A percentile compares a stretch with the other conserved stretches of the same genome.
phyloP scores from a whole-genome alignment of 2,329 filamentous ascomycete genomes.

The Aureobasidium sp. region DNA sequence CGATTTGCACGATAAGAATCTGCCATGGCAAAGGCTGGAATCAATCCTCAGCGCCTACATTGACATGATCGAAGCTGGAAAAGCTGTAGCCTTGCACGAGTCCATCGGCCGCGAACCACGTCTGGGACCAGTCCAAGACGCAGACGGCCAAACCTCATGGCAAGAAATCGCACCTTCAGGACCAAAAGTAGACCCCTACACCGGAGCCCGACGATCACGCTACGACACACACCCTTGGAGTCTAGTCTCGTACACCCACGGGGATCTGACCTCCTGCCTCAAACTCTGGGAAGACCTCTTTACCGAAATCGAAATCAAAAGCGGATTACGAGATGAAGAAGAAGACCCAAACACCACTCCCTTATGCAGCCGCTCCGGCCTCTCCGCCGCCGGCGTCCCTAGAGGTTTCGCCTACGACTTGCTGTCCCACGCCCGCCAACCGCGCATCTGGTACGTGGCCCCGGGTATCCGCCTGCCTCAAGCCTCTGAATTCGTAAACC shows the following conservation, averaged over 20 bases:
- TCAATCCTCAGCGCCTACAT: slow-evolving; percentile 25
- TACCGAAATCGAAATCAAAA: slow-evolving; percentile 21
- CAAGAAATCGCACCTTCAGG: slow-evolving; percentile 17
- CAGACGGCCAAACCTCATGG: slow-evolving; percentile 24
- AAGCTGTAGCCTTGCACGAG: slow-evolving; percentile 25
- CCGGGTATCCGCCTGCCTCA: slow-evolving; percentile 26
- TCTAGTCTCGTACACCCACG: slow-evolving; percentile 24
- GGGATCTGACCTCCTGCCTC: slow-evolving; percentile 23
- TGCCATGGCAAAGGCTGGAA: slow-evolving; percentile 28
- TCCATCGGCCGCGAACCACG: slow-evolving; percentile 11
- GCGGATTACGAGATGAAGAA: slow-evolving; percentile 18
- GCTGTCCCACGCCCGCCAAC: slow-evolving; percentile 22
- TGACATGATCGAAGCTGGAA: slow-evolving; percentile 28
- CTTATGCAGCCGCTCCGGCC: slow-evolving; percentile 21
- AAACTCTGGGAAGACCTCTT: slow-evolving; percentile 24
- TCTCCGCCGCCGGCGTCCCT: slow-evolving; percentile 23
- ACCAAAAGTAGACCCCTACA: slow-evolving; percentile 13
- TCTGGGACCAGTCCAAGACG: slow-evolving; percentile 15
- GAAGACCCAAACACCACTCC: slow-evolving; percentile 21
- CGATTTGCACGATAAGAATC: slow-evolving; percentile 20
- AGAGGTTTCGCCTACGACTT: slow-evolving; percentile 26
- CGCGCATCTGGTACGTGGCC: slow-evolving; percentile 25
- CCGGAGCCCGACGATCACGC: slow-evolving; percentile 14
- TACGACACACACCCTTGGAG: slow-evolving; percentile 25
- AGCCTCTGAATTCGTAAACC: slow-evolving; percentile 26